Conservation (phyloP, 2,329 filamentous ascomycete species). For the Diaporthe sp. region DNA sequence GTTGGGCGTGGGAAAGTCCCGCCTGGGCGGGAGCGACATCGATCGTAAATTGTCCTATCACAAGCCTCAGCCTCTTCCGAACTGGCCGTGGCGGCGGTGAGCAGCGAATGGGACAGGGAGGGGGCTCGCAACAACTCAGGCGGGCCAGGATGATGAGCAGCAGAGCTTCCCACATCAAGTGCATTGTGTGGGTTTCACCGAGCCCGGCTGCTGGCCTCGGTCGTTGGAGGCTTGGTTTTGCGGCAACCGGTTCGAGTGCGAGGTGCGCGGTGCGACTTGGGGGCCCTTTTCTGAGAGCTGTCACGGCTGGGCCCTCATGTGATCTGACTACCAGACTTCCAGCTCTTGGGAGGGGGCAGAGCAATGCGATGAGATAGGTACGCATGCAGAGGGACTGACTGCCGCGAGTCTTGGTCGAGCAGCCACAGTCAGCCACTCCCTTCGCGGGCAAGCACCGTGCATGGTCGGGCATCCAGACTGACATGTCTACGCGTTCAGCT, state of each 20-base stretch:
- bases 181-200: slow-evolving; percentile 22
- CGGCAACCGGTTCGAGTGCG: not conserved
- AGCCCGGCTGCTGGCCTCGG: slow-evolving; percentile 30
- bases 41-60: slow-evolving; percentile 37
- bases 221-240: slow-evolving; percentile 14
- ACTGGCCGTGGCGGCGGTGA: slow-evolving; percentile 25
- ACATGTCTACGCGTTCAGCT: slow-evolving; percentile 12
- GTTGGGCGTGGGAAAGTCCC: slow-evolving; percentile 18
- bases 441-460: not conserved
- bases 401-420: slow-evolving; percentile 25
- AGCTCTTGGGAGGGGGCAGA: not conserved
- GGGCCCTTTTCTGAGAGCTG: not conserved
- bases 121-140: not conserved
- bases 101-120: slow-evolving; percentile 27
- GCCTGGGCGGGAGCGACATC: slow-evolving; percentile 24
- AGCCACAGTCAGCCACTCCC: slow-evolving; percentile 25
- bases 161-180: slow-evolving; percentile 18
- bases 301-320: slow-evolving; percentile 8
- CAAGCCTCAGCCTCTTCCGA: slow-evolving; percentile 35
- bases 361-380: not conserved
- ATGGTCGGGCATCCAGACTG: slow-evolving; percentile 3
- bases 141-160: slow-evolving; percentile 24
- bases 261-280: not conserved
- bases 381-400: not conserved
- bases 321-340: not conserved